Evolutionary conservation across 2,329 filamentous ascomycete species (phyloP), one percentile per base, ranked within the genome.

Genomic region (Botrytis fragariae): DNA sequence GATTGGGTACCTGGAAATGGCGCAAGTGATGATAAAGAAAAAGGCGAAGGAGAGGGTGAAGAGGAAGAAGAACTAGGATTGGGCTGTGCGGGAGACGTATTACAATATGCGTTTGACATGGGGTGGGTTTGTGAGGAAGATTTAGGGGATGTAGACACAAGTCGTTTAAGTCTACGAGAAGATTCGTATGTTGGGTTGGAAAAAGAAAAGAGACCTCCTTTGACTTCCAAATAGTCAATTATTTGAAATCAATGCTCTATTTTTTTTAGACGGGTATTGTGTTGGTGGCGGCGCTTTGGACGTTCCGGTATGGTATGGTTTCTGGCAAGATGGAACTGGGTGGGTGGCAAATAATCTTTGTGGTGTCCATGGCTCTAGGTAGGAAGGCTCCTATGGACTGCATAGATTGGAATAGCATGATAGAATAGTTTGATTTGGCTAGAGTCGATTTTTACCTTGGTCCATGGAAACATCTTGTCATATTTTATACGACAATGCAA

Each of bases 81-180:
- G 14, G 51, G 71, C 37, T 69, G 62, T 14, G 79, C 79, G 10
- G 62, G 60, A 12, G 76, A 77, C 18, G 74, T 79, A 12, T 60
- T 79, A 29, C 61, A 75, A 35, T 79, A 69, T 70, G 71, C 73
- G 29, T 68, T 76, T 67, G 73, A 73, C 25, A 59, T 61, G 65
- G 77, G 78, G 0, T 79, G 78, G 77, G 70, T 79, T 22, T 73
- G 42, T 6, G 74, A 75, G 72, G 74, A 75, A 48, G 75, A 78
- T 44, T 61, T 78, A 35, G 72, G 59, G 22, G 51, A 25, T 25
- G 22, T 57, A 22, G 61, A 65, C 35, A 54, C 60, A 9, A 69
- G 65, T 42, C 48, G 25, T 42, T 45, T 37, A 16, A 57, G n/a
- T 39, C 10, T 59, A 9, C 20, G 61, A 9, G 70, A 72, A 22